Base-by-base conservation (phyloP, 345 rosid species). In the Corchorus capsularis region DNA sequence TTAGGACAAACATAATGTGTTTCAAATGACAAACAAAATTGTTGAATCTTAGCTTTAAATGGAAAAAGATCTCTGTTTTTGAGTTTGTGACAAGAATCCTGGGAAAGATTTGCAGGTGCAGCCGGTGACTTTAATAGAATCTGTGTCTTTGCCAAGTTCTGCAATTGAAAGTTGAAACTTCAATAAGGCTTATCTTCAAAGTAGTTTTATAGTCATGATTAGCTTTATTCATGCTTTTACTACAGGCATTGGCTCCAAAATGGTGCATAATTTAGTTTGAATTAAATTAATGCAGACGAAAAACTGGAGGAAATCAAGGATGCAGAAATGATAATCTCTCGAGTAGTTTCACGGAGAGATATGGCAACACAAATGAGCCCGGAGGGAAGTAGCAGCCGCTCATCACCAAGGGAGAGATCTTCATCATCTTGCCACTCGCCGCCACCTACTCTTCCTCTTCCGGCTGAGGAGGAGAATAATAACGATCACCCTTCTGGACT, bases 361-460 rank as follows among this genome's bases (percentile, higher is more conserved):
- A 93, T 89, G 90, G 92, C 98, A 9, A 93, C 99, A 8, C 98
- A 96, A 79, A 96, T 93, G 98, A 96, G 98, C 64, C 88, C 92
- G 4, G 89, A 85, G 4, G 83, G 81, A 50, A 83, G 84, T 56
- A 82, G 84, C 68, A 75, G 78, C 79, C 69, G 75, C 73, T 82
- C 86, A 53, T 89, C 90, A 56, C 83, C 89, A 4, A 78, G 79
- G 74, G 80, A 56, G 72, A 75, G 83, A 70, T 78, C 87, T 27
- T 83, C 87, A 6, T 83, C 87, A 6, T 45, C 62, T 11, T 75
- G 72, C 53, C 63, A 79, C 4, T 82, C 90, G 75, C 86, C 95
- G 65, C 82, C 86, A 16, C 71, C 82, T 39, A 76, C 62, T 71
- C 73, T 78, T 75, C 72, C 76, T 80, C 72, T 78, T 76, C 78